Percentiles rank a stretch among this genome's conserved stretches.
Evolutionary conservation across 2,329 filamentous ascomycete species (phyloP).

Genomic region (Neoscytalidium dimidiatum): DNA sequence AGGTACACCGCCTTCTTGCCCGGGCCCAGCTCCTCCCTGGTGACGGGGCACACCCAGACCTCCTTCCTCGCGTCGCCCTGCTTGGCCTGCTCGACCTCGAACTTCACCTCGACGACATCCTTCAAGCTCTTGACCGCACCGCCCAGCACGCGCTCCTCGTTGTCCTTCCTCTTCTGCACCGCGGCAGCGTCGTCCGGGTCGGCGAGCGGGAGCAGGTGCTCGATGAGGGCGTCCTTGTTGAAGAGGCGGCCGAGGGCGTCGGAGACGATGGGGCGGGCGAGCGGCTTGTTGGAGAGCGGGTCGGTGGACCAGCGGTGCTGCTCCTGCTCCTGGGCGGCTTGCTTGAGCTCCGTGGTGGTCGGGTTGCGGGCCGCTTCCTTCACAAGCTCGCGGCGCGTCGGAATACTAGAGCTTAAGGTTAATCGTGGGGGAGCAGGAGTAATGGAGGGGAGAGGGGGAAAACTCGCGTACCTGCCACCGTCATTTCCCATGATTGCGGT

Average conservation of each 20-base stretch:
- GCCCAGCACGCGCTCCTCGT: slow-evolving; percentile 56
- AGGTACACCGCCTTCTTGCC: slow-evolving; percentile 81
- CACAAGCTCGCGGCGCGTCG: slow-evolving; percentile 92
- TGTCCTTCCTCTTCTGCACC: slow-evolving; percentile 52
- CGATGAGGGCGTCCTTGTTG: slow-evolving; percentile 89
- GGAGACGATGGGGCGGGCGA: slow-evolving; percentile 77
- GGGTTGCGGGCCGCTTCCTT: slow-evolving; percentile 85
- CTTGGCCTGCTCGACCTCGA: slow-evolving; percentile 58
- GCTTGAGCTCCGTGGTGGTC: slow-evolving; percentile 84
- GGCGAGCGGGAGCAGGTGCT: slow-evolving; percentile 61
- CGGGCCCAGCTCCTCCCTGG: slow-evolving; percentile 81
- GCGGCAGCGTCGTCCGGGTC: slow-evolving; percentile 51
- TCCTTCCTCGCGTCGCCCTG: slow-evolving; percentile 27
- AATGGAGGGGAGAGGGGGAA: neutral
- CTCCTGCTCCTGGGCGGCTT: slow-evolving; percentile 80
- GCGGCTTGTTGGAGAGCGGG: slow-evolving; percentile 76
- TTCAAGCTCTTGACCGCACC: slow-evolving; percentile 74
- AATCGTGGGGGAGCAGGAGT: neutral
- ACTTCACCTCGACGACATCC: slow-evolving; percentile 85
- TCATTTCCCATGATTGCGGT: slow-evolving; percentile 82
- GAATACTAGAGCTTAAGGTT: slow-evolving; percentile 61
- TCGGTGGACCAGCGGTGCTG: slow-evolving; percentile 85
- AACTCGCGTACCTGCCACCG: slow-evolving; percentile 66
- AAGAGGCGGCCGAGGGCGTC: slow-evolving; percentile 84
- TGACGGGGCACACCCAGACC: slow-evolving; percentile 79